Base-by-base conservation (phyloP, 352 stramenopile species). In the Globisporangium spinosum region DNA sequence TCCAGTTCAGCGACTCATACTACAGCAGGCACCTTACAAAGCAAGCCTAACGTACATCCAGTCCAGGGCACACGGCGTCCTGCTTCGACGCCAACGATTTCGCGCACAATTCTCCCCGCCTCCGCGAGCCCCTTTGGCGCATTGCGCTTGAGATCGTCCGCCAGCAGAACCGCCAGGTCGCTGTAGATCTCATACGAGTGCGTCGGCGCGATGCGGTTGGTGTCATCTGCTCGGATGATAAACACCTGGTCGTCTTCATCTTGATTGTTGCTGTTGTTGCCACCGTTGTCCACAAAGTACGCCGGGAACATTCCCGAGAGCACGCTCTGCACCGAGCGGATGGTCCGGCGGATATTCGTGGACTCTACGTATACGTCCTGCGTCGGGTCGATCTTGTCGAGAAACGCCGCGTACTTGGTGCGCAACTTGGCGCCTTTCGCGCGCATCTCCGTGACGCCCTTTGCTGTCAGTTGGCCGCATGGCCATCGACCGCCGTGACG, bases 311-410 rank as follows among this genome's bases (percentile, higher is more conserved):
- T 72, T 13, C 87, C 87, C 3, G 70, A 75, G 22, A 93, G 72
- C 27, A 93, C 67, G 70, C 82, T 84, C 72, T 94, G 84, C 43
- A 82, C 78, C 20, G 87, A 92, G 2, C 79, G 77, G 45, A 93
- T 88, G 29, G 87, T 94, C 20, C 84, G 76, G 1, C 81, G 71
- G 58, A 94, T 87, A 69, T 94, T 93, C 58, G 87, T 94, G 62
- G 83, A 93, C 64, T 89, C 73, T 15, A 92, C 82, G 57, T 92
- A 82, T 35, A 94, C 69, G 43, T 91, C 70, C 13, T 35, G 58
- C 6, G 63, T 47, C 13, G 81, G 77, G 29, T 89, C 58, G 1
- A 76, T 47, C 12, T 67, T 61, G 9, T 63, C 23, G 20, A 94
- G 53, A 13, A 92, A 73, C 7, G 40, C 35, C 0, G 61, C 58